A percentile compares a stretch with the other conserved stretches of the same genome.
phyloP scores from a whole-genome alignment of 1,139 yeast genomes.

The Candida pseudoviswanathii region DNA sequence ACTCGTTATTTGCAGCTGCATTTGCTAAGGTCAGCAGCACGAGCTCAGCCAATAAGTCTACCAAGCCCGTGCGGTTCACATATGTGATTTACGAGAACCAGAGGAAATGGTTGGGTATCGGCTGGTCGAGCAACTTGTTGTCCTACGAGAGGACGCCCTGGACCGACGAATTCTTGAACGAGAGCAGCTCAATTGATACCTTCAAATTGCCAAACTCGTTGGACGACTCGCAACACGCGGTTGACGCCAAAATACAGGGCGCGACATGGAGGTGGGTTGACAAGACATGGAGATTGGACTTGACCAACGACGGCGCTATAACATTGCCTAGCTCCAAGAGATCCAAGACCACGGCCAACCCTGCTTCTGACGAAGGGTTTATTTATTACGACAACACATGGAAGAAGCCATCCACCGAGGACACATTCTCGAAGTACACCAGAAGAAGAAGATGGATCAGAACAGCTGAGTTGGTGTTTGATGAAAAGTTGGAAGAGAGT shows the following conservation, averaged over 20 bases:
- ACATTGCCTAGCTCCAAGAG: constrained; percentile 66
- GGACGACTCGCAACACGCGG: constrained; percentile 26
- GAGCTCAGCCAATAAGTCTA: constrained; percentile 19
- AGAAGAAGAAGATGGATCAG: constrained; percentile 95
- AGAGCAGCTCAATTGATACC: constrained; percentile 64
- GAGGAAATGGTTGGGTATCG: constrained; percentile 96
- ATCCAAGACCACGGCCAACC: constrained; percentile 73
- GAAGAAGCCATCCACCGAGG: constrained; percentile 89
- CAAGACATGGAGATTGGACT: constrained; percentile 85
- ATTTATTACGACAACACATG: constrained; percentile 90
- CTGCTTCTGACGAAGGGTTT: constrained; percentile 80
- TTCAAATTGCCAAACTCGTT: constrained; percentile 75
- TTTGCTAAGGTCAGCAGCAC: constrained; percentile 57
- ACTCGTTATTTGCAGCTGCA: constrained; percentile 55
- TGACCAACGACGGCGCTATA: constrained; percentile 85
- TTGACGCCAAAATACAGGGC: constrained; percentile 37
- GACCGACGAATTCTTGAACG: constrained; percentile 95
- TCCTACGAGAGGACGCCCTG: constrained; percentile 94
- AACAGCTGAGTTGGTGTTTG: constrained; percentile 79
- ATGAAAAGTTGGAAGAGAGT: constrained; percentile 18
- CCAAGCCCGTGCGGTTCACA: constrained; percentile 79
- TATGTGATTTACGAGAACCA: constrained; percentile 95
- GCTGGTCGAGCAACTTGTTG: constrained; percentile 91
- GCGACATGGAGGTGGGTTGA: constrained; percentile 96
- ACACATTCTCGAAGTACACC: constrained; percentile 86